A percentile compares a stretch with the other conserved stretches of the same genome.
Evolutionary conservation across 2,329 filamentous ascomycete species (phyloP).

Genomic region (Acarospora socialis): DNA sequence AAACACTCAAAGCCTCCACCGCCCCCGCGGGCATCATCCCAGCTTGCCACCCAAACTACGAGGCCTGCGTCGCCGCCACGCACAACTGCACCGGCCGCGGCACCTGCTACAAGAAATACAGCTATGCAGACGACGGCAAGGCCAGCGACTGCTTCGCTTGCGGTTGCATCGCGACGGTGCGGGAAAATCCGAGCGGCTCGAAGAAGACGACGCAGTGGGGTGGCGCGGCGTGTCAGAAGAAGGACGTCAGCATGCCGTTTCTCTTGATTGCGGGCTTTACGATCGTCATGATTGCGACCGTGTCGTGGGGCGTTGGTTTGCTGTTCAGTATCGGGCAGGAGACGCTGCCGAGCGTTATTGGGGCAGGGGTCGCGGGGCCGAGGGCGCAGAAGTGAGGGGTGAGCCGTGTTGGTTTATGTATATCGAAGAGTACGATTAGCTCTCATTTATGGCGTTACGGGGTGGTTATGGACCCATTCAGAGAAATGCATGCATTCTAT

Average conservation of each 20-base stretch:
- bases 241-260: conserved; percentile 77
- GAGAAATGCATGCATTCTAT: no score
- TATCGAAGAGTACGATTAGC: no score
- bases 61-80: conserved; percentile 55
- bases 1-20: conserved; percentile 16
- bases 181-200: conserved; percentile 32
- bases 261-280: conserved; percentile 70
- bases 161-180: conserved; percentile 49
- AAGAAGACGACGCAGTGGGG: conserved; percentile 63
- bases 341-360: conserved; percentile 83
- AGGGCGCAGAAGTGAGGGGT: conserved; percentile 36
- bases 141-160: conserved; percentile 58
- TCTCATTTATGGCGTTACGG: no score
- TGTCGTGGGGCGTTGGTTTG: conserved; percentile 60
- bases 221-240: conserved; percentile 77
- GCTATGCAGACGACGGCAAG: conserved; percentile 24
- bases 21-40: conserved; percentile 43
- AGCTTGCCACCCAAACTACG: conserved; percentile 58
- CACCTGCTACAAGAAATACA: conserved; percentile 54
- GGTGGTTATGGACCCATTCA: no score
- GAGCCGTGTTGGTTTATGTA: no score
- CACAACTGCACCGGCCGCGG: conserved; percentile 75
- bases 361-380: conserved; percentile 73
- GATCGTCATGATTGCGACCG: conserved; percentile 51
- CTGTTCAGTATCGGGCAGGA: conserved; percentile 73